phyloP scores from a whole-genome alignment of 2,329 filamentous ascomycete genomes.

The Incumbomyces delicatus region DNA sequence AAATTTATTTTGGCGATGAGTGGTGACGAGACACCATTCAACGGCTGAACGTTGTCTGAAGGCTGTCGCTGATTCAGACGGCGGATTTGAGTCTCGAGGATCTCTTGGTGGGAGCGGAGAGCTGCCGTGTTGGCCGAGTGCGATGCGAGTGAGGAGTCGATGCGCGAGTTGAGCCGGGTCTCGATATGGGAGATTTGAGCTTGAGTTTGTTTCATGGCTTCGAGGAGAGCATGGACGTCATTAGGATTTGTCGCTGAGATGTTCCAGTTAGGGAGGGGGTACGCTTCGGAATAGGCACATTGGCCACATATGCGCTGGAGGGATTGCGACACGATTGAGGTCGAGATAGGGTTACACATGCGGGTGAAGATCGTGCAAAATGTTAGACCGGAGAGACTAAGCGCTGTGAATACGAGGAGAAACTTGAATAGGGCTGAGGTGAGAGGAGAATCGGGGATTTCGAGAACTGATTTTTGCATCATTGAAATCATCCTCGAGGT shows the following conservation, averaged over 20 bases:
- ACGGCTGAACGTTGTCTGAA: not conserved
- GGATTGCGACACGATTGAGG: constrained; percentile 10
- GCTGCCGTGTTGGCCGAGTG: constrained; percentile 11
- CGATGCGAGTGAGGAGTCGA: constrained; percentile 11
- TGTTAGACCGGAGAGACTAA: constrained; percentile 8
- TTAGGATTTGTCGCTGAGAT: constrained; percentile 9
- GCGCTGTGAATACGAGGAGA: constrained; percentile 8
- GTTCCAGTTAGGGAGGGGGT: constrained; percentile 5
- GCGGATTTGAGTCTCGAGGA: constrained; percentile 5
- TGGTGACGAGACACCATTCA: constrained; percentile 14
- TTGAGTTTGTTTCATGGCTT: constrained; percentile 14
- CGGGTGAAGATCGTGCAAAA: constrained; percentile 16
- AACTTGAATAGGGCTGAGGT: constrained; percentile 9
- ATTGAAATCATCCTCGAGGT: constrained; percentile 5
- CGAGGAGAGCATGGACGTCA: constrained; percentile 12
- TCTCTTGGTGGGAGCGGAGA: constrained; percentile 14
- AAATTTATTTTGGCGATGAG: constrained; percentile 53
- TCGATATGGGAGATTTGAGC: constrained; percentile 16
- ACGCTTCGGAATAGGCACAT: constrained; percentile 8
- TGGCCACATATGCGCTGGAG: constrained; percentile 17
- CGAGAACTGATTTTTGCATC: constrained; percentile 8
- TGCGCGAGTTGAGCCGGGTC: constrained; percentile 11
- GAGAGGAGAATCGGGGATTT: constrained; percentile 14
- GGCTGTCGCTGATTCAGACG: not conserved
- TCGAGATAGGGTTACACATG: constrained; percentile 14